Percentiles rank a stretch among this genome's conserved stretches.
These are phyloP conservation scores for Trichoderma polysporum DNA, from an alignment of 2,329 filamentous ascomycete genomes.

Conservation along the genomic window DNA sequence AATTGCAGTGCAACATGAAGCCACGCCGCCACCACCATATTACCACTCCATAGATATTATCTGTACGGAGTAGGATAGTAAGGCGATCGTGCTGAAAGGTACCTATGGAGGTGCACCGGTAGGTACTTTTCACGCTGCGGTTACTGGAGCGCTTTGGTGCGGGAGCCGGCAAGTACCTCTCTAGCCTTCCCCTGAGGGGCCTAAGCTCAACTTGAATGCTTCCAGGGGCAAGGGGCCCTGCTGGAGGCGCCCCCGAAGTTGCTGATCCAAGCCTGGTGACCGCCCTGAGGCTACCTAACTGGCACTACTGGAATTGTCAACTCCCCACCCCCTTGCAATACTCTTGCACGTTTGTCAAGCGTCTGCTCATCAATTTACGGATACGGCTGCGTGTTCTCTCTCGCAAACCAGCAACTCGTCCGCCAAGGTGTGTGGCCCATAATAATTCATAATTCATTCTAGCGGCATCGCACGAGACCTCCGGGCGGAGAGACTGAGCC, in stretches of 20 bases:
- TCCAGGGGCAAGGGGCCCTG: background rate
- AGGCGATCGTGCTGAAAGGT: background rate
- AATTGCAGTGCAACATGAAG: background rate
- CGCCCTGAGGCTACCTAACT: background rate
- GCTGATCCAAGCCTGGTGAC: background rate
- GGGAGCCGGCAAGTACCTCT: background rate
- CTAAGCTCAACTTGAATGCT: background rate
- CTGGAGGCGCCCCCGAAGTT: background rate
- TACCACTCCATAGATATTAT: too few relatives aligned
- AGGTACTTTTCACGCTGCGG: background rate
- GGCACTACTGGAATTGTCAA: background rate
- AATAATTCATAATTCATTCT: constrained; percentile 13
- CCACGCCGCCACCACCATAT: background rate
- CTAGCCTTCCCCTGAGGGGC: background rate
- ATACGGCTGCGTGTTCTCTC: background rate
- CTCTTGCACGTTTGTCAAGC: background rate
- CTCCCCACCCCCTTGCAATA: background rate
- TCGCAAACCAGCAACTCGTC: background rate
- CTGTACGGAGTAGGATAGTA: too few relatives aligned
- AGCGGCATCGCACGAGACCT: background rate
- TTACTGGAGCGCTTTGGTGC: background rate
- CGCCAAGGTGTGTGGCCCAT: background rate
- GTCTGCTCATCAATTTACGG: background rate
- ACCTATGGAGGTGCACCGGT: background rate
- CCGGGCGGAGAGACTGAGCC: background rate